A percentile compares a stretch with the other conserved stretches of the same genome.
Evolutionary conservation across 208 protist species (phyloP).

Genomic region (Leishmania aethiopica): DNA sequence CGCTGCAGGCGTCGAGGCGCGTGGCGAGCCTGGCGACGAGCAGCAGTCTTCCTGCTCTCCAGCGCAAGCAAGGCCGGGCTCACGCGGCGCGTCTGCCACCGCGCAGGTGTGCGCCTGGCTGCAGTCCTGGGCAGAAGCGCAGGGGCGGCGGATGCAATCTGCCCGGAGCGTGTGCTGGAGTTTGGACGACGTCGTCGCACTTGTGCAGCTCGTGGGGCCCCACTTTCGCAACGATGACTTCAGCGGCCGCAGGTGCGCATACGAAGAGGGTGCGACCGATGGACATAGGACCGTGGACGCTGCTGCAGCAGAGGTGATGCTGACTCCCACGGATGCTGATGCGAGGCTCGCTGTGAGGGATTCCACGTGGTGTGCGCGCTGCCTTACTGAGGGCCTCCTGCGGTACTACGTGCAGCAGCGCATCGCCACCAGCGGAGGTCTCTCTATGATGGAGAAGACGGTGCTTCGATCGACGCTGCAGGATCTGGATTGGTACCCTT

Average conservation of each 20-base stretch:
- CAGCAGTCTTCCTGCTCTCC: neutral
- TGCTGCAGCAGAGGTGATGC: neutral
- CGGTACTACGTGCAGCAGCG: constrained; percentile 31
- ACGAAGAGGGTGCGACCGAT: neutral
- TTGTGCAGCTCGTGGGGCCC: constrained; percentile 36
- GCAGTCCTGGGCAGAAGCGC: constrained; percentile 17
- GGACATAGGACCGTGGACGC: neutral
- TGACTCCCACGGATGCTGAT: neutral
- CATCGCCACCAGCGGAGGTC: neutral
- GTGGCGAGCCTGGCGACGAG: neutral
- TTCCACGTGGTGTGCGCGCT: constrained; percentile 29
- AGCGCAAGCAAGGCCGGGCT: neutral
- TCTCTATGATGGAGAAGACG: constrained; percentile 29
- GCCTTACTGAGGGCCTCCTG: constrained; percentile 34
- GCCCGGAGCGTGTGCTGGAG: constrained; percentile 17
- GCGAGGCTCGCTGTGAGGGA: neutral
- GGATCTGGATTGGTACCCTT: constrained; percentile 31
- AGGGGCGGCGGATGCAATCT: neutral
- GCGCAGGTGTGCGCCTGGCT: constrained; percentile 27
- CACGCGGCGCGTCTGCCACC: neutral
- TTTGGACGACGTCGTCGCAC: constrained; percentile 40
- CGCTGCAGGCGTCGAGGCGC: neutral
- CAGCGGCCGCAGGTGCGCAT: neutral
- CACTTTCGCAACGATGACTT: constrained; percentile 1
- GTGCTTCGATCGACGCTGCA: constrained; percentile 32